phyloP scores from a whole-genome alignment of 345 rosid genomes.

The Brassica juncea region DNA sequence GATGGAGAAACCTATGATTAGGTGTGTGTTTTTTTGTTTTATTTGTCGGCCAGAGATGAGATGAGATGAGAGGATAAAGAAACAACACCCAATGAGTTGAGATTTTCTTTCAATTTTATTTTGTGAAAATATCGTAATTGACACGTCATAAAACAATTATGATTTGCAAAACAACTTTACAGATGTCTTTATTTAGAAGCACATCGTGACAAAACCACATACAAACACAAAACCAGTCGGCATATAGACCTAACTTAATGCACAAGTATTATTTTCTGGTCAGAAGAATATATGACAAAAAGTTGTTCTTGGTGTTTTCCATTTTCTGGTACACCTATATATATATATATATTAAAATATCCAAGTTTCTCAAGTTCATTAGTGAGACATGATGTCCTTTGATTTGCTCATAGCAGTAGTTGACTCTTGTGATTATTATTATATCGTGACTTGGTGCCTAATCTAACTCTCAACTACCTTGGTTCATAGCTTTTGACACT shows the following conservation, averaged over 20 bases:
- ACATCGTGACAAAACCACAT: not conserved
- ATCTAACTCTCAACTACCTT: conserved; percentile 2
- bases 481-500: not conserved
- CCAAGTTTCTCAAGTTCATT: not conserved
- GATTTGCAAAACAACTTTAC: not conserved
- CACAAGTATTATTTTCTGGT: not conserved
- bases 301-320: not conserved
- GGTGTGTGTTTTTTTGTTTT: conserved; percentile 21
- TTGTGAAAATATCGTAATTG: conserved; percentile 13
- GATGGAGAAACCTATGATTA: conserved; percentile 35
- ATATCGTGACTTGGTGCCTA: conserved; percentile 23
- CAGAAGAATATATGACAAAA: not conserved
- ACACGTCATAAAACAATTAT: conserved; percentile 32
- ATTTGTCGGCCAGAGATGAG: conserved; percentile 36
- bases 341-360: not conserved
- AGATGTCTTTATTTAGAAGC: conserved; percentile 25
- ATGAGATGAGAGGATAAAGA: conserved; percentile 11
- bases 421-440: conserved; percentile 9
- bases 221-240: conserved; percentile 1
- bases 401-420: conserved; percentile 23
- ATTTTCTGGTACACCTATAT: not conserved
- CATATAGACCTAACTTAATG: not conserved
- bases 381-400: not conserved
- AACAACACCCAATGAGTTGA: not conserved
- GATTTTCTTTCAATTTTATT: not conserved